Evolutionary conservation across 2,329 filamentous ascomycete species (phyloP).

Genomic region (Colletotrichum orbiculare): DNA sequence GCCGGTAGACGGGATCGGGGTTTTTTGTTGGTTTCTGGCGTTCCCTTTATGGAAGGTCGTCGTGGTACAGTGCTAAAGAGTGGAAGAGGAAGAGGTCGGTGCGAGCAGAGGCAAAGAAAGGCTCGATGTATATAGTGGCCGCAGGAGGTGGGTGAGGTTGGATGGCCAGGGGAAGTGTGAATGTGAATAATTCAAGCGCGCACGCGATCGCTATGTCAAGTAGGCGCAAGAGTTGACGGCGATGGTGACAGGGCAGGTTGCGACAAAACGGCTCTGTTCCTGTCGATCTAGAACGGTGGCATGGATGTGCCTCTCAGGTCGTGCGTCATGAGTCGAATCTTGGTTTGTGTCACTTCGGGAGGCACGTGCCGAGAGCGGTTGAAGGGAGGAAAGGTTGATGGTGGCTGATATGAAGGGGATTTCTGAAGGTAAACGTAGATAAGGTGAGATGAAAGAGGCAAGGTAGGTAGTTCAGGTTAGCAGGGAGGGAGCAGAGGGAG

Average conservation of each 20-base stretch:
- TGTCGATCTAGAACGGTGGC: slow-evolving; percentile 23
- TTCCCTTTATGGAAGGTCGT: background rate
- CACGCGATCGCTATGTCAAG: too few species aligned
- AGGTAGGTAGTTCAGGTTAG: background rate
- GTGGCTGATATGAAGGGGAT: background rate
- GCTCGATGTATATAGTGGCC: too few species aligned
- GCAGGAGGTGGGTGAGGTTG: too few species aligned
- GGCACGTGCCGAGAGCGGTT: slow-evolving; percentile 20
- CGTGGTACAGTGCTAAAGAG: too few species aligned
- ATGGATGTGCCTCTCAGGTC: slow-evolving; percentile 22
- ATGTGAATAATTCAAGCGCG: too few species aligned
- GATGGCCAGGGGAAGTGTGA: too few species aligned
- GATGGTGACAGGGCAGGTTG: background rate
- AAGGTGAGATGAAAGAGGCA: background rate
- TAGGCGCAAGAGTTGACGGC: background rate
- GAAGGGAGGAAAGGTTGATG: background rate
- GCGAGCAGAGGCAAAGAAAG: too few species aligned
- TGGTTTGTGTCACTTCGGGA: slow-evolving; percentile 25
- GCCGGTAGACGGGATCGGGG: background rate
- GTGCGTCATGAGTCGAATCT: slow-evolving; percentile 33
- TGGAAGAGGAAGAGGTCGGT: too few species aligned
- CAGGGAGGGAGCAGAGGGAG: background rate
- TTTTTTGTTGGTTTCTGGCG: slow-evolving; percentile 1
- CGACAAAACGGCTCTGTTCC: slow-evolving; percentile 8
- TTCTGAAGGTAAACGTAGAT: background rate